Conservation (phyloP, 306 rosid genomes). For the Dryas octopetala region DNA sequence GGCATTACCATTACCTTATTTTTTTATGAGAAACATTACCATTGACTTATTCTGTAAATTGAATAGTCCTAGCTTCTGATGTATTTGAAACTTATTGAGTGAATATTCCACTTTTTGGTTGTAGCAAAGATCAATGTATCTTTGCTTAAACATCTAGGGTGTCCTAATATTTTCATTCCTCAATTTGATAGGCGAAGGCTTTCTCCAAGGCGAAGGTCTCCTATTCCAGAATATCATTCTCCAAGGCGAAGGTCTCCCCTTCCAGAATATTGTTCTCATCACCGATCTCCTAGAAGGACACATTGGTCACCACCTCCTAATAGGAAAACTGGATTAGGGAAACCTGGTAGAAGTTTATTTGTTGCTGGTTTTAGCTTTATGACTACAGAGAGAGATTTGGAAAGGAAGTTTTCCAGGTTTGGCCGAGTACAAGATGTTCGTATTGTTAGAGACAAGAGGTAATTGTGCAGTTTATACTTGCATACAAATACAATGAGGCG, state of each 20-base stretch:
- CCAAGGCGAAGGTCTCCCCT: neutral
- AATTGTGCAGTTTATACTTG: neutral
- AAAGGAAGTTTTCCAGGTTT: conserved; percentile 12
- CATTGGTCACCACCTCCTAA: conserved; percentile 17
- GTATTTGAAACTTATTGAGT: neutral
- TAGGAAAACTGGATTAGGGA: conserved; percentile 20
- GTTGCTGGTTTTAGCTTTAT: conserved; percentile 17
- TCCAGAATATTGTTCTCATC: neutral
- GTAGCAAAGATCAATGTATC: neutral
- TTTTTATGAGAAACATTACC: neutral
- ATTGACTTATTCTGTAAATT: neutral
- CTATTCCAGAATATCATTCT: neutral
- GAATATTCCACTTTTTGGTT: neutral
- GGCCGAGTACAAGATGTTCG: conserved; percentile 13
- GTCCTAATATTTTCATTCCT: neutral
- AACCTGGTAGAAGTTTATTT: conserved; percentile 18
- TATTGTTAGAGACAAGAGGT: conserved; percentile 20
- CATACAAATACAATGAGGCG: neutral
- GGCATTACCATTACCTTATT: neutral
- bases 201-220: conserved; percentile 5
- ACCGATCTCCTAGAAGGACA: neutral
- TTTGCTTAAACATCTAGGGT: neutral
- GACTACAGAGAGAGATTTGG: conserved; percentile 20
- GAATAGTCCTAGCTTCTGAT: neutral
- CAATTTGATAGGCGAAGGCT: neutral